Conservation (phyloP, 2,329 filamentous ascomycete species). For the Aureobasidium namibiae region DNA sequence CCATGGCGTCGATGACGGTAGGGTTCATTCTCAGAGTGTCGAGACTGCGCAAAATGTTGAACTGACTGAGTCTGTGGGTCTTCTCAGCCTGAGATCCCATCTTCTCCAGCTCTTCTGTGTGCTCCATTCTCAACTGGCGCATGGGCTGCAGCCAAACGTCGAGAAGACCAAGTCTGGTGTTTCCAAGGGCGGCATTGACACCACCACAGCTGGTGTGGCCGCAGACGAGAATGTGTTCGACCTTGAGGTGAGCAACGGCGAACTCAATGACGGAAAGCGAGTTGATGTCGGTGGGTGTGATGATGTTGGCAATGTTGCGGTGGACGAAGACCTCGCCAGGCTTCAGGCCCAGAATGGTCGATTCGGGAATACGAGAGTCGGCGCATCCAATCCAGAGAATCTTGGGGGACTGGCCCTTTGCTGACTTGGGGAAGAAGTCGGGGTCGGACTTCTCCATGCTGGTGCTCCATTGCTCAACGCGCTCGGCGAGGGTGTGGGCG, state of each 20-base stretch:
- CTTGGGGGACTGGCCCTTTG: slow-evolving; percentile 57
- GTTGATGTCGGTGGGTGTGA: slow-evolving; percentile 67
- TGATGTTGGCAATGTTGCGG: slow-evolving; percentile 82
- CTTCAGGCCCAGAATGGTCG: slow-evolving; percentile 66
- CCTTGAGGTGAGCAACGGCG: slow-evolving; percentile 62
- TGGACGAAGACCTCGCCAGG: slow-evolving; percentile 84
- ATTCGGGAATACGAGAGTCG: slow-evolving; percentile 78
- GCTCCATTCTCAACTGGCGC: slow-evolving; percentile 45
- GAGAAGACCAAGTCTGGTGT: slow-evolving; percentile 49
- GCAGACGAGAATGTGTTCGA: slow-evolving; percentile 54
- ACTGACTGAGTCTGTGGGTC: slow-evolving; percentile 58
- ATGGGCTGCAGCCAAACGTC: slow-evolving; percentile 56
- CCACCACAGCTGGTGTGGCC: slow-evolving; percentile 56
- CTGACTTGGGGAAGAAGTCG: slow-evolving; percentile 60
- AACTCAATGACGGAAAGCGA: slow-evolving; percentile 70
- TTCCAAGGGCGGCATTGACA: slow-evolving; percentile 46
- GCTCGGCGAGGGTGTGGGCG: slow-evolving; percentile 52
- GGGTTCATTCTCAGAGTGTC: slow-evolving; percentile 60
- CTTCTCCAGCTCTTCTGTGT: slow-evolving; percentile 42
- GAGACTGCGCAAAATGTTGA: slow-evolving; percentile 66
- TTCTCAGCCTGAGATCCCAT: slow-evolving; percentile 40
- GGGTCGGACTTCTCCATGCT: slow-evolving; percentile 59
- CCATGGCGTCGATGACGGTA: slow-evolving; percentile 61
- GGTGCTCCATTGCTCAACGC: slow-evolving; percentile 61
- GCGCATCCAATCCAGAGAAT: slow-evolving; percentile 82